Evolutionary conservation across 257 asterid genomes (phyloP).

Genomic region (Marsdenia floribunda): DNA sequence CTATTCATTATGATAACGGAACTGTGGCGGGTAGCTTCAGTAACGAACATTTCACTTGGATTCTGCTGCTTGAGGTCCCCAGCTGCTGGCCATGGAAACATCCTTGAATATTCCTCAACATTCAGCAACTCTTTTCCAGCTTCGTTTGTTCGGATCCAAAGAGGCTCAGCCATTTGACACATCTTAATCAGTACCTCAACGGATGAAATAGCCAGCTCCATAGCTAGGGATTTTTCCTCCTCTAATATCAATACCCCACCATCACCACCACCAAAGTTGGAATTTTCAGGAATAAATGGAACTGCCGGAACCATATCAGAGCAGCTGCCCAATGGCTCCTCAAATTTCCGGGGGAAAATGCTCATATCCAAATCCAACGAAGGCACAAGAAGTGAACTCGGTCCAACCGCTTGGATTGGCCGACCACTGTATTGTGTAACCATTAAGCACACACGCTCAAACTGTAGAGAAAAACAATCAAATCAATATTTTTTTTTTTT

Average conservation of each 20-base stretch:
- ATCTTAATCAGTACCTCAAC: conserved; percentile 59
- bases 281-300: conserved; percentile 50
- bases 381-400: conserved; percentile 35
- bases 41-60: conserved; percentile 29
- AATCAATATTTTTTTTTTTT: background rate
- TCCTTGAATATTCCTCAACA: conserved; percentile 55
- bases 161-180: conserved; percentile 63
- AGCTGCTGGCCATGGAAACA: conserved; percentile 53
- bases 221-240: conserved; percentile 66
- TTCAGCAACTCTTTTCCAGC: conserved; percentile 41
- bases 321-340: conserved; percentile 33
- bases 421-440: conserved; percentile 64
- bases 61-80: conserved; percentile 32
- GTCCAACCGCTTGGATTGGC: conserved; percentile 40
- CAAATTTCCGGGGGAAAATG: conserved; percentile 48
- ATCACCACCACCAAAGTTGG: conserved; percentile 45
- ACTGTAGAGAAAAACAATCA: conserved; percentile 27
- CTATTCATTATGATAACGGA: conserved; percentile 88
- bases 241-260: conserved; percentile 51
- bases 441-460: conserved; percentile 61
- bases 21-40: conserved; percentile 65
- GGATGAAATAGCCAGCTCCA: conserved; percentile 62
- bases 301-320: conserved; percentile 44
- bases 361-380: conserved; percentile 67
- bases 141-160: conserved; percentile 44